Conservation (phyloP, 1,139 yeast species). For the Candida tetrigidarum region DNA sequence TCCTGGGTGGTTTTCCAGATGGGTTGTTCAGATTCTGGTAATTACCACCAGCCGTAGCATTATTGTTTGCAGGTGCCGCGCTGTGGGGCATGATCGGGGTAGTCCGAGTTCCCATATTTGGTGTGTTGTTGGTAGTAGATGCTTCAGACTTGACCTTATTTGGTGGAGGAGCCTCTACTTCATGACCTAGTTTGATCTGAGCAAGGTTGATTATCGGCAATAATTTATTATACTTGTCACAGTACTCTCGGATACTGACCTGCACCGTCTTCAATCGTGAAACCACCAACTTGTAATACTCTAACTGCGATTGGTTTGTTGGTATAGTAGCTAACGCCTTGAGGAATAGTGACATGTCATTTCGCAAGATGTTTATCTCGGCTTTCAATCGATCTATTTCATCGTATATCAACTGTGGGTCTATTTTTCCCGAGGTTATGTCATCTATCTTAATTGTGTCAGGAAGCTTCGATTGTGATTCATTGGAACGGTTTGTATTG, state of each 20-base stretch:
- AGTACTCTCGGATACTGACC: conserved; percentile 44
- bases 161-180: conserved; percentile 39
- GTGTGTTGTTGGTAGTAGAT: conserved; percentile 15
- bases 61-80: conserved; percentile 3
- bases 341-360: conserved; percentile 47
- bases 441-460: conserved; percentile 50
- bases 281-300: conserved; percentile 35
- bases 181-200: conserved; percentile 53
- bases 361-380: conserved; percentile 48
- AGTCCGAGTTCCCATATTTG: conserved; percentile 12
- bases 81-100: conserved; percentile 12
- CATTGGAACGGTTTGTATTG: conserved; percentile 1
- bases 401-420: conserved; percentile 38
- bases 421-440: conserved; percentile 47
- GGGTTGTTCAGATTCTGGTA: conserved; percentile 6
- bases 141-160: conserved; percentile 10
- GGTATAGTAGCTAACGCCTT: conserved; percentile 45
- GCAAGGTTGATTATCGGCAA: conserved; percentile 55
- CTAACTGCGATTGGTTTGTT: conserved; percentile 39
- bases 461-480: conserved; percentile 28
- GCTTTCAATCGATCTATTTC: conserved; percentile 47
- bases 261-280: conserved; percentile 40
- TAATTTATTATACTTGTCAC: conserved; percentile 46
- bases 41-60: conserved; percentile 17
- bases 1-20: conserved; percentile 7